Percentiles rank a stretch among this genome's conserved stretches.
Conservation (phyloP, 2,329 filamentous ascomycete species). For the Microcyclospora pomicola region DNA sequence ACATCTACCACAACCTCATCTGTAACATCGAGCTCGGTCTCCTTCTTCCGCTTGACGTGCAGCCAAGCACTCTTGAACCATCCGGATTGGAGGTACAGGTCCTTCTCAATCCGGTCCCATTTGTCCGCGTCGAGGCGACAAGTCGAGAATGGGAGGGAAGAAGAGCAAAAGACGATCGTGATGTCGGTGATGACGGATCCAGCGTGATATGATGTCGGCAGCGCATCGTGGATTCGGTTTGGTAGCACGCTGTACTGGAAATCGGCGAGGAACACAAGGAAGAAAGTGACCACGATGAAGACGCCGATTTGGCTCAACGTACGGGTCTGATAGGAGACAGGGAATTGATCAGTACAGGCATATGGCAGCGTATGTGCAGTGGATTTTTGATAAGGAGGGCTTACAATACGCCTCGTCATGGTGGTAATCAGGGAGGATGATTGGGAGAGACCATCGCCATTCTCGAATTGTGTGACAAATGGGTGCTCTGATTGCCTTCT, state of each 20-base stretch:
- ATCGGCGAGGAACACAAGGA: conserved; percentile 71
- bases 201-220: conserved; percentile 64
- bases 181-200: conserved; percentile 79
- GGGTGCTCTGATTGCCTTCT: background rate
- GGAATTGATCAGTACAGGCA: too few relatives aligned
- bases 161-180: conserved; percentile 61
- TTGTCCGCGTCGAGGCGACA: conserved; percentile 51
- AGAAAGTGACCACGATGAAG: conserved; percentile 47
- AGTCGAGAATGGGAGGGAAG: conserved; percentile 42
- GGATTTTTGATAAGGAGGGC: too few relatives aligned
- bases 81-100: conserved; percentile 63
- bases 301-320: conserved; percentile 64
- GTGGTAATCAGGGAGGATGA: too few relatives aligned
- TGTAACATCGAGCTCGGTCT: conserved; percentile 61
- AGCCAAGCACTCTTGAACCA: conserved; percentile 69
- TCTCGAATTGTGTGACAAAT: background rate
- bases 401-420: too few relatives aligned
- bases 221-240: conserved; percentile 69
- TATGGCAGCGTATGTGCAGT: too few relatives aligned
- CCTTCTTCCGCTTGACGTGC: conserved; percentile 69
- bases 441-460: too few relatives aligned
- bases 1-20: conserved; percentile 74
- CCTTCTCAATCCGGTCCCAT: conserved; percentile 82
- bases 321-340: conserved; percentile 12
- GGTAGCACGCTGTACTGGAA: conserved; percentile 79